Evolutionary conservation across 176 grass and related monocot species (phyloP).

Genomic region (Bolboschoenus planiculmis): DNA sequence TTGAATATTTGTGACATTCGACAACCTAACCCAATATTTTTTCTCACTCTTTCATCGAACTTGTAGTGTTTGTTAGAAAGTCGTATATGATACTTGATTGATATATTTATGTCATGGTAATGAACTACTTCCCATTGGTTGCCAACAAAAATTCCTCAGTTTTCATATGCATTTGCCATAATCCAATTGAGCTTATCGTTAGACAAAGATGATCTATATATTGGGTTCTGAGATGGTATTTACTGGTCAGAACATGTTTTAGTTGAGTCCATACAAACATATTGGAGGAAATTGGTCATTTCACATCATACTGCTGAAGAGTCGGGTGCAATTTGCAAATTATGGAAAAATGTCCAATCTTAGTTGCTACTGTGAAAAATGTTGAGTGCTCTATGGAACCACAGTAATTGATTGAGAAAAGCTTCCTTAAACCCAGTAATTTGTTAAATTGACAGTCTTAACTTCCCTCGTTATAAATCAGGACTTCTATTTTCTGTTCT

Average conservation of each 20-base stretch:
- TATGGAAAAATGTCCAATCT: not conserved
- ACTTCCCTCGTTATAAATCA: slow-evolving; percentile 18
- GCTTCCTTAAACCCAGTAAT: not conserved
- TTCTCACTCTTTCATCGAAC: not conserved
- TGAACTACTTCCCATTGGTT: not conserved
- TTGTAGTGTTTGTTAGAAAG: not conserved
- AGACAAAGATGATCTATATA: not conserved
- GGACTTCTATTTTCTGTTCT: slow-evolving; percentile 91
- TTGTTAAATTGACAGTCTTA: not conserved
- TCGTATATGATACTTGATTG: not conserved
- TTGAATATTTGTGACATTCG: not conserved
- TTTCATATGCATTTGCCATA: not conserved
- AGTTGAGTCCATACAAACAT: not conserved
- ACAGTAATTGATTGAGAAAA: not conserved
- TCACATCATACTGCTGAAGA: not conserved
- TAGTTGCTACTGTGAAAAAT: not conserved
- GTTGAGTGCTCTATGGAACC: not conserved
- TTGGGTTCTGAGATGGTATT: not conserved
- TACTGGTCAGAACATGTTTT: not conserved
- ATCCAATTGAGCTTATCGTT: not conserved
- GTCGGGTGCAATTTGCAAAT: not conserved
- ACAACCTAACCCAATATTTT: not conserved
- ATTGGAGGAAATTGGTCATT: not conserved
- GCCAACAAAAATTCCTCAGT: not conserved
- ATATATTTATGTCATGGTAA: not conserved